Evolutionary conservation across 2,329 filamentous ascomycete species (phyloP).

Genomic region (Colletotrichum destructivum): DNA sequence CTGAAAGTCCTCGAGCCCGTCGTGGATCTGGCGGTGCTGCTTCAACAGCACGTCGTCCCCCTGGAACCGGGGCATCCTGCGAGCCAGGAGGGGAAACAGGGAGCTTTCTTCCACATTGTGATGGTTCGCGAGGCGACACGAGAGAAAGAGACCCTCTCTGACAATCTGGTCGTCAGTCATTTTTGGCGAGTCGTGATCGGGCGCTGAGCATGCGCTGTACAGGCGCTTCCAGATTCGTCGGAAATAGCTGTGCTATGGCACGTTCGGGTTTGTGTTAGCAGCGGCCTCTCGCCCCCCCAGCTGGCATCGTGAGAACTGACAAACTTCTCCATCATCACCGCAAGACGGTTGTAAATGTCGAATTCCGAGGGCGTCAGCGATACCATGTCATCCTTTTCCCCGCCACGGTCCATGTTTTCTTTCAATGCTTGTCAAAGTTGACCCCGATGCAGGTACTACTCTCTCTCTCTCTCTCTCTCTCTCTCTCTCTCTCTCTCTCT

Average conservation of each 20-base stretch:
- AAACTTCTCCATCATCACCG: slow-evolving; percentile 82
- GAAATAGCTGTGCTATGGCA: slow-evolving; percentile 79
- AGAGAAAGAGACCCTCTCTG: slow-evolving; percentile 76
- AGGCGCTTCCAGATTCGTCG: slow-evolving; percentile 81
- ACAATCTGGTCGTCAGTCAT: slow-evolving; percentile 80
- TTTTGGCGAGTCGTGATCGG: slow-evolving; percentile 60
- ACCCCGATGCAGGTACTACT: background rate
- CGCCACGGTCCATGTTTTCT: background rate
- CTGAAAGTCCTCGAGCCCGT: slow-evolving; percentile 77
- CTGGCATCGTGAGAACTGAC: slow-evolving; percentile 52
- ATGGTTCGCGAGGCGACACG: slow-evolving; percentile 78
- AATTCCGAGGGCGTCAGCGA: slow-evolving; percentile 78
- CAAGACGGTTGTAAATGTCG: slow-evolving; percentile 77
- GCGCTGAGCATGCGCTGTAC: slow-evolving; percentile 71
- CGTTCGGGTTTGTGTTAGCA: background rate
- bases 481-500: no score
- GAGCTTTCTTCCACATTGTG: slow-evolving; percentile 87
- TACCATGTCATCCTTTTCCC: slow-evolving; percentile 57
- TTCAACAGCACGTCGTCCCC: slow-evolving; percentile 67
- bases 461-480: no score
- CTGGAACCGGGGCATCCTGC: slow-evolving; percentile 84
- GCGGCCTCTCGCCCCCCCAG: no score
- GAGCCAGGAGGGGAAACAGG: slow-evolving; percentile 83
- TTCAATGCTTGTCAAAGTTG: background rate
- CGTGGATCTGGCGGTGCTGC: slow-evolving; percentile 86